Evolutionary conservation across 208 protist genomes (phyloP), one percentile per base, ranked within the genome.

Genomic region (Spongospora subterranea): DNA sequence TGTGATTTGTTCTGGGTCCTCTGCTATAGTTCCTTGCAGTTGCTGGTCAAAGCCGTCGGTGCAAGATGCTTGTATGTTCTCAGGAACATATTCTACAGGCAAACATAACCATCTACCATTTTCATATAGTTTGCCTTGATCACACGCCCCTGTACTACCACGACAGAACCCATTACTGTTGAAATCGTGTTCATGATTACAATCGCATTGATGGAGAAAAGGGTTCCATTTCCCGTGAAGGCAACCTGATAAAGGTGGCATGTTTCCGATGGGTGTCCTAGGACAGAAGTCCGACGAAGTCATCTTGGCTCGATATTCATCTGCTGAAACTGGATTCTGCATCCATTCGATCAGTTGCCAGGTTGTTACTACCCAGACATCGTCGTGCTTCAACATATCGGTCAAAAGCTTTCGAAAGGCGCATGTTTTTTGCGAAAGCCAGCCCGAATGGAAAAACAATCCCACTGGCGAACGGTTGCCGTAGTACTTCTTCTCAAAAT

Each of bases 331-430:
- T 20, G 71, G 71, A n/a, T 82, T 82, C 71, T 82, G n/a, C 71
- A 82, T 82, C 71, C 71, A 82, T 35, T 82, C 17, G n/a, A 82
- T 82, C 13, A 82, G n/a, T n/a, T 82, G 71, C 71, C 71, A 82
- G 71, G 6, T 82, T 13, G 71, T 82, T n/a, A 82, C 71, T 20
- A 82, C 71, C 71, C 71, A 82, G n/a, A 82, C 71, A 43, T 82
- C 71, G 71, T 82, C 71, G 71, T 35, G 17, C 6, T 6, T 17
- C 71, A 43, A 45, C 6, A 35, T n/a, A 35, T 82, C 71, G n/a
- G 71, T 20, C 6, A 82, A n/a, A 43, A 82, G 35, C 6, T n/a
- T 6, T 82, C 71, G 71, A 35, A 82, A 6, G 13, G n/a, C 35
- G 6, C 35, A 6, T 35, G 13, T 6, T 20, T 82, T 35, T 20